Percentiles rank a stretch among this genome's conserved stretches.
Evolutionary conservation across 2,329 filamentous ascomycete species (phyloP).

Genomic region (Akanthomyces muscarius): DNA sequence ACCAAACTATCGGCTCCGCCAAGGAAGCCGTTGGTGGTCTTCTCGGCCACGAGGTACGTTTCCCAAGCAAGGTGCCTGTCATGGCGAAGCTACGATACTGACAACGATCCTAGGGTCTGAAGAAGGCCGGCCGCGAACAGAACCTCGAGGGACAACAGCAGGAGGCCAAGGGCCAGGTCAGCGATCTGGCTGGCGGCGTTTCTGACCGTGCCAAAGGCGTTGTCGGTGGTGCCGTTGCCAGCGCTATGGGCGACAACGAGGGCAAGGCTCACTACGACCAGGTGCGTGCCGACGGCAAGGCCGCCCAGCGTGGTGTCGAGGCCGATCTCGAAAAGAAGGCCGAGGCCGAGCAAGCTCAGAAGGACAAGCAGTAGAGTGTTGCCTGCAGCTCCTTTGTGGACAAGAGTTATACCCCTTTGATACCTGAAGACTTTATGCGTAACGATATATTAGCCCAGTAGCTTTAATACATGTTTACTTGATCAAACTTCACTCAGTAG

Average conservation of each 20-base stretch:
- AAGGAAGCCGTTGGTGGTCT: constrained; percentile 79
- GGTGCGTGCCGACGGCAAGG: constrained; percentile 79
- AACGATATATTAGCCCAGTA: constrained; percentile 10
- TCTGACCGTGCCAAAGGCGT: constrained; percentile 65
- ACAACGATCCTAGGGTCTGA: constrained; percentile 50
- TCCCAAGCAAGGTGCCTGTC: not conserved
- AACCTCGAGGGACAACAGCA: constrained; percentile 75
- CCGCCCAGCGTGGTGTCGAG: constrained; percentile 77
- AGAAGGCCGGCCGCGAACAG: constrained; percentile 70
- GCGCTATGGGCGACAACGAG: constrained; percentile 64
- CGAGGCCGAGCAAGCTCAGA: constrained; percentile 36
- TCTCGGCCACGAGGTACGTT: constrained; percentile 64
- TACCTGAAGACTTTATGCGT: constrained; percentile 14
- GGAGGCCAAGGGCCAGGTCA: constrained; percentile 78
- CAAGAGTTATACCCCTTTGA: constrained; percentile 2
- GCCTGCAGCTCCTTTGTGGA: not conserved
- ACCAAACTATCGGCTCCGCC: constrained; percentile 82
- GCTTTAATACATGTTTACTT: constrained; percentile 7
- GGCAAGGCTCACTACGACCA: constrained; percentile 62
- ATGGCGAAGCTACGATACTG: not conserved
- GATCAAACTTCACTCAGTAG: not conserved
- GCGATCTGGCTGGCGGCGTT: constrained; percentile 64
- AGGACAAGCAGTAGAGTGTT: constrained; percentile 1
- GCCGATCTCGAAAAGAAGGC: constrained; percentile 72
- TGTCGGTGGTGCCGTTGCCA: constrained; percentile 67